These are phyloP conservation scores for Cryptococcus maquisensis DNA, from an alignment of 1,284 basidiomycete species.

Conservation along the genomic window DNA sequence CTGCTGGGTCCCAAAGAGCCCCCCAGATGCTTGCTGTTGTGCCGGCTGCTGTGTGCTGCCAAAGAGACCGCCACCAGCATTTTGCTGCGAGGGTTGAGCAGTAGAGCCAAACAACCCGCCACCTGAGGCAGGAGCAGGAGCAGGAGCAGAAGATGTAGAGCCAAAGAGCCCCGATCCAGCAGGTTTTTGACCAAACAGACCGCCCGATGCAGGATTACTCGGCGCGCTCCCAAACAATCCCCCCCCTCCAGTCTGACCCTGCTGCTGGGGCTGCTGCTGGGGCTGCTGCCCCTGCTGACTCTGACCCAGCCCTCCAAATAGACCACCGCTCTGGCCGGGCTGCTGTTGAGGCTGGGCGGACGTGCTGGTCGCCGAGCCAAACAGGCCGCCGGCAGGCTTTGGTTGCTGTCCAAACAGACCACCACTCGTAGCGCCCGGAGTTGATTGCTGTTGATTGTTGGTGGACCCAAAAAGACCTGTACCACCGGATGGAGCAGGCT, in stretches of 20 bases:
- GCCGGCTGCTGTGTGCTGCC: neutral
- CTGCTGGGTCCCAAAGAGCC: constrained; percentile 5
- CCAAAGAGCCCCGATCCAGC: constrained; percentile 13
- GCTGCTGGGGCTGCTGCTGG: constrained; percentile 1
- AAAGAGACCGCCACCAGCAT: neutral
- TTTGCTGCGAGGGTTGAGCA: constrained; percentile 9
- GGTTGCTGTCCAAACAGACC: constrained; percentile 29
- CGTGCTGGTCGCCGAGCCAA: constrained; percentile 44
- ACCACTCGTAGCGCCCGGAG: constrained; percentile 12
- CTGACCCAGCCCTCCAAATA: constrained; percentile 6
- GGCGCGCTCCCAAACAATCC: constrained; percentile 41
- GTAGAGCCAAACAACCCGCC: neutral
- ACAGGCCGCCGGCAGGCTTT: constrained; percentile 10
- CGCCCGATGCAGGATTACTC: constrained; percentile 3
- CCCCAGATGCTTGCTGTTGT: neutral
- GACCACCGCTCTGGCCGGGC: neutral
- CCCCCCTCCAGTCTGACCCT: constrained; percentile 6
- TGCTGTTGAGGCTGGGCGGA: constrained; percentile 32
- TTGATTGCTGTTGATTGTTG: constrained; percentile 24
- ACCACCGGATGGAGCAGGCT: constrained; percentile 16
- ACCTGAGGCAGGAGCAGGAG: neutral
- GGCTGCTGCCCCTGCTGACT: neutral
- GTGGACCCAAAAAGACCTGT: constrained; percentile 18
- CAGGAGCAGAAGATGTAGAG: constrained; percentile 43
- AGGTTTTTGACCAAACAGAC: constrained; percentile 13